Evolutionary conservation across 495 filamentous ascomycete genomes (phyloP).

Genomic region (Talaromyces thailandensis): DNA sequence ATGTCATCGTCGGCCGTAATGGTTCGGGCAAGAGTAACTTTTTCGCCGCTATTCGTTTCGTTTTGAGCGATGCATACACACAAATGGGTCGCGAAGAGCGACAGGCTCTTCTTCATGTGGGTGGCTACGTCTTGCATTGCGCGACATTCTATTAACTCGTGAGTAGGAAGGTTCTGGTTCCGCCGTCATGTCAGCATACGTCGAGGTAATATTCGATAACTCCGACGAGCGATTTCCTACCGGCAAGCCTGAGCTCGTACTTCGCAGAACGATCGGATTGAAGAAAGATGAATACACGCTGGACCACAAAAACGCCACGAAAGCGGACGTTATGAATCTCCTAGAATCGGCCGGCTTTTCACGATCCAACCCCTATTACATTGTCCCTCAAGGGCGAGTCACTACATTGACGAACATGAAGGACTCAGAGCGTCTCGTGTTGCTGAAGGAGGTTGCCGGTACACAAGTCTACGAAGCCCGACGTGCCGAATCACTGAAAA

Average conservation of each 20-base stretch:
- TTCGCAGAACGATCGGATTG: conserved; percentile 87
- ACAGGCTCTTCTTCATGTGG: conserved; percentile 78
- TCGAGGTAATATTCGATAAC: conserved; percentile 99
- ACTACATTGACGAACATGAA: conserved; percentile 98
- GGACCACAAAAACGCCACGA: conserved; percentile 91
- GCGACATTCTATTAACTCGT: conserved; percentile 13
- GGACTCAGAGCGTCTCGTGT: conserved; percentile 74
- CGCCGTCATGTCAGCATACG: conserved; percentile 97
- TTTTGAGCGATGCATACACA: conserved; percentile 94
- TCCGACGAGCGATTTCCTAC: conserved; percentile 93
- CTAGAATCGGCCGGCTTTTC: conserved; percentile 96
- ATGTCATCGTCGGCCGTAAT: conserved; percentile 98
- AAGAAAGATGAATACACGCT: conserved; percentile 99
- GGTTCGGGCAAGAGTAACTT: conserved; percentile 99
- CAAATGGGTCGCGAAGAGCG: conserved; percentile 95
- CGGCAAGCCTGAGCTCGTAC: conserved; percentile 78
- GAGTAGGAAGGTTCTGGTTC: conserved; percentile 83
- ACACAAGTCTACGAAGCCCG: conserved; percentile 95
- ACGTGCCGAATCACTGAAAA: conserved; percentile 81
- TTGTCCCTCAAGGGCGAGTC: conserved; percentile 94
- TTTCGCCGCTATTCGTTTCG: conserved; percentile 98
- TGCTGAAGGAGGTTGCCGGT: conserved; percentile 95
- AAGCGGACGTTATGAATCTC: conserved; percentile 89
- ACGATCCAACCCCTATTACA: conserved; percentile 97
- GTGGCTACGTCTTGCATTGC: conserved; percentile 11